Evolutionary conservation across 768 basidiomycete species (phyloP).

Genomic region (Sporobolomyces phaffii): DNA sequence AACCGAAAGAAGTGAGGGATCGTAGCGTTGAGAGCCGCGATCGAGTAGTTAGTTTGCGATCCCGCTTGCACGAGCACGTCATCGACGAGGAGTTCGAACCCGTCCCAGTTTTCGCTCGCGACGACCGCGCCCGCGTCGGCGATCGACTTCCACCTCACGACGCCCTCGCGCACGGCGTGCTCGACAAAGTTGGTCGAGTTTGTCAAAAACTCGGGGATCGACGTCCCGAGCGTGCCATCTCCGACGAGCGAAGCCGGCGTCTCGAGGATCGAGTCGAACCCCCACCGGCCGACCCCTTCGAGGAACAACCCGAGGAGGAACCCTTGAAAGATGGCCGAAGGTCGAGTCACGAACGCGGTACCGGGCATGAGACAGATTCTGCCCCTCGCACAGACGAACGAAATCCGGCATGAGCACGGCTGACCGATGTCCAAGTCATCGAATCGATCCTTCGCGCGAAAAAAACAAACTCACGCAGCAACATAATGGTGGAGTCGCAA

Average conservation of each 20-base stretch:
- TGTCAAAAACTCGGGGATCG: constrained; percentile 62
- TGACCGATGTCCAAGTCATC: neutral
- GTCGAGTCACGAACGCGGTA: constrained; percentile 72
- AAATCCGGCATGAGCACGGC: neutral
- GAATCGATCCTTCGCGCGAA: too few relatives aligned
- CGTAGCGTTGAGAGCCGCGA: constrained; percentile 59
- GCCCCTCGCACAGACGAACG: too few relatives aligned
- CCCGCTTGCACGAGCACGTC: constrained; percentile 78
- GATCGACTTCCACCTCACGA: constrained; percentile 56
- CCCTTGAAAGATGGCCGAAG: constrained; percentile 72
- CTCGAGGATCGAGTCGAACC: constrained; percentile 71
- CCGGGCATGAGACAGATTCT: constrained; percentile 65
- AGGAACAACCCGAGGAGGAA: constrained; percentile 72
- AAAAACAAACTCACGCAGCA: constrained; percentile 48
- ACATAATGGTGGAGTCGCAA: constrained; percentile 79
- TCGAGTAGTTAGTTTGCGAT: constrained; percentile 61
- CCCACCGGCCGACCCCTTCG: constrained; percentile 57
- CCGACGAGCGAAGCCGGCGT: constrained; percentile 64
- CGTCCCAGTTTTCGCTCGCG: constrained; percentile 55
- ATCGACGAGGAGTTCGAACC: constrained; percentile 67
- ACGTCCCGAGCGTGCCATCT: constrained; percentile 65
- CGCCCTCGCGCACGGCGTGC: constrained; percentile 47
- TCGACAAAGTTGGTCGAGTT: constrained; percentile 60
- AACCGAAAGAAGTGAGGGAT: constrained; percentile 65
- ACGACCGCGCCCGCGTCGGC: constrained; percentile 6